phyloP scores from a whole-genome alignment of 202 grass and related monocot species.

The Musa balbisiana region DNA sequence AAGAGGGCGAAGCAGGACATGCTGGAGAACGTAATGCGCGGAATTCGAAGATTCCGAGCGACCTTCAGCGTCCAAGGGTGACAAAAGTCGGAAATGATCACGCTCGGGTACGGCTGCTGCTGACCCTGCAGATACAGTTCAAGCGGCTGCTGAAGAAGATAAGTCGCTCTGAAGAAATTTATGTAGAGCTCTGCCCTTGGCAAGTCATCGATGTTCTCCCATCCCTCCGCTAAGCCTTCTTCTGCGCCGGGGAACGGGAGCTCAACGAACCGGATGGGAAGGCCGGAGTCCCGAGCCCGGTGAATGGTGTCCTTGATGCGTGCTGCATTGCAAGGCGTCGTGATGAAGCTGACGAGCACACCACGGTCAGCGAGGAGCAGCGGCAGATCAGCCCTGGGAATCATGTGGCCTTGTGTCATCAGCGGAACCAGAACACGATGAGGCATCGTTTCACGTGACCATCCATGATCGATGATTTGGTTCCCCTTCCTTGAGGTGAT shows the following conservation, averaged over 20 bases:
- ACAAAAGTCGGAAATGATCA: slow-evolving; percentile 47
- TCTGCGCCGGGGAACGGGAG: slow-evolving; percentile 33
- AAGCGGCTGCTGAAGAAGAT: slow-evolving; percentile 25
- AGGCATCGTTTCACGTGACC: background rate
- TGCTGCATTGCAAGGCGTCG: slow-evolving; percentile 36
- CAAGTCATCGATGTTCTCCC: slow-evolving; percentile 34
- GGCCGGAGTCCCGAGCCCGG: slow-evolving; percentile 17
- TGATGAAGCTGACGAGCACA: slow-evolving; percentile 39
- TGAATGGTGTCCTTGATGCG: slow-evolving; percentile 37
- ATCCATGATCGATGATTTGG: too few species aligned
- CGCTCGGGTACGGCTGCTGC: slow-evolving; percentile 10
- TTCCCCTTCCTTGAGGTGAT: too few species aligned
- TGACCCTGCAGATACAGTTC: slow-evolving; percentile 31
- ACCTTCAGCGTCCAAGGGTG: slow-evolving; percentile 48
- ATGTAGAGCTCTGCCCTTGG: slow-evolving; percentile 18
- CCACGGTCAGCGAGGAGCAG: slow-evolving; percentile 41
- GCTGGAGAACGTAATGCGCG: slow-evolving; percentile 38
- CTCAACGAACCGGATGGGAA: slow-evolving; percentile 37
- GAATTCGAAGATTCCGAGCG: slow-evolving; percentile 40
- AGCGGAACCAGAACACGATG: slow-evolving; percentile 52
- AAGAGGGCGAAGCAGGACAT: slow-evolving; percentile 44
- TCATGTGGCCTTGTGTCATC: slow-evolving; percentile 54
- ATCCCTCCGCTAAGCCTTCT: slow-evolving; percentile 37
- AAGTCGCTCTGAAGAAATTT: slow-evolving; percentile 26
- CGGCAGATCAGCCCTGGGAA: slow-evolving; percentile 51